Conservation (phyloP, 2,329 filamentous ascomycete genomes). For the Ascochyta rabiei region DNA sequence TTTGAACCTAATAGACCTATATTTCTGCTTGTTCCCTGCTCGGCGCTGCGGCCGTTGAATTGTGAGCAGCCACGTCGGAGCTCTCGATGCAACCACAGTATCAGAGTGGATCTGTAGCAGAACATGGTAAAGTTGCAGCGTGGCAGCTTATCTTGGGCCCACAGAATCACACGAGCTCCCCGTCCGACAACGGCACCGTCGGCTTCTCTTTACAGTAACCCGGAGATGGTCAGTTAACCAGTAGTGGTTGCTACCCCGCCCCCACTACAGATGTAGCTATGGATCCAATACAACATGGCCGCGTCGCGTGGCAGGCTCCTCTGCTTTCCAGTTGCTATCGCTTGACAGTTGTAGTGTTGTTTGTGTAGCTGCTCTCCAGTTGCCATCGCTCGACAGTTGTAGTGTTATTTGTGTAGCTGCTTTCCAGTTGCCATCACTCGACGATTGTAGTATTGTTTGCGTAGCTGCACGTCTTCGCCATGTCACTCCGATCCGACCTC, state of each 20-base stretch:
- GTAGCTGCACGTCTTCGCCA: conserved; percentile 3
- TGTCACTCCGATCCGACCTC: conserved; percentile 49
- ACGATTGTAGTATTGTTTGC: neutral
- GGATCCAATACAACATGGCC: neutral
- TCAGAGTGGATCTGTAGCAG: neutral
- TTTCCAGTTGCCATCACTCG: neutral
- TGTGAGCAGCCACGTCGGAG: no score
- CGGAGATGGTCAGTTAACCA: conserved; percentile 8
- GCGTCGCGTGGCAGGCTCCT: neutral
- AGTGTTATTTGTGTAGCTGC: neutral
- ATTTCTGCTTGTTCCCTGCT: neutral
- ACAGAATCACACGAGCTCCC: neutral
- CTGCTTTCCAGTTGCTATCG: neutral
- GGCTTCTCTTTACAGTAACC: conserved; percentile 24
- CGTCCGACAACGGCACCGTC: conserved; percentile 9
- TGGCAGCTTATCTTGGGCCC: conserved; percentile 8
- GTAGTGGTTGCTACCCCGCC: conserved; percentile 25
- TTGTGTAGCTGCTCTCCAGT: neutral
- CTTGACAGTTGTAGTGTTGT: neutral
- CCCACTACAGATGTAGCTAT: conserved; percentile 3
- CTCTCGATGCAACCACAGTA: neutral
- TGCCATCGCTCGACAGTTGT: neutral
- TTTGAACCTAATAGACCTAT: conserved; percentile 17
- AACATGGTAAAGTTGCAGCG: neutral
- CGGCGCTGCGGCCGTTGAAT: no score